Base-by-base conservation (phyloP, 2,329 filamentous ascomycete species). In the Sporothrix euskadiensis region DNA sequence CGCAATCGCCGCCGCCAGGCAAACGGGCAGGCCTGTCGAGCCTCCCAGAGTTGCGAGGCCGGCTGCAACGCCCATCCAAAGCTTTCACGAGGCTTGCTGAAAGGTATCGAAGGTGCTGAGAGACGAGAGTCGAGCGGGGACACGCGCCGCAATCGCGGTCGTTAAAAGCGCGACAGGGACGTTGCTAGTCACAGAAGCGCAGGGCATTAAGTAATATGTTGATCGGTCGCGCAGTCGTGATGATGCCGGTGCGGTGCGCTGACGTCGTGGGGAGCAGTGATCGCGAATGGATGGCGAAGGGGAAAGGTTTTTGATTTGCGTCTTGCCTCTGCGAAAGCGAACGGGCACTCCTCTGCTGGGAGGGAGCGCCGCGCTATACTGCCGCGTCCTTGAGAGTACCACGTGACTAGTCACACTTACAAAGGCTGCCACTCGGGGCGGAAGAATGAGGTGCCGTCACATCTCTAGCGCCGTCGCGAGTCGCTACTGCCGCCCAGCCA, bases 11-110 rank as follows among this genome's bases (percentile, higher is more conserved):
- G 57, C 73, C 63, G 70, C 74, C 73, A 77, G 75, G 81, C 81
- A 84, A 83, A 83, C 85, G 83, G 81, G 80, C 81, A 82, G 83
- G 86, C 86, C 85, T 83, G 83, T 83, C 81, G 83, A 81, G 80
- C 81, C 80, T 78, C 79, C 81, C 79, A 81, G 80, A 80, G 35
- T 66, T 71, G 41, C 52, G 47, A 35, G 9, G n/a, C 44, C 73
- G 35, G 19, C 47, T 39, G 39, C 47, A 71, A 74, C 39, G 26
- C 73, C 74, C 76, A 77, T 77, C 30, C 74, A 75, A 71, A 69
- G 6, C 56, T 57, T 72, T 35, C 70, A 54, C 61, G 71, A 69
- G 52, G 52, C 35, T 2, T 3, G 44, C 47, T 54, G 56, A 8
- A 22, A 59, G 56, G 56, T 30, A 22, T 35, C 56, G 41, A 44